phyloP scores from a whole-genome alignment of 139 green algal genomes.

The Closterium sp. region DNA sequence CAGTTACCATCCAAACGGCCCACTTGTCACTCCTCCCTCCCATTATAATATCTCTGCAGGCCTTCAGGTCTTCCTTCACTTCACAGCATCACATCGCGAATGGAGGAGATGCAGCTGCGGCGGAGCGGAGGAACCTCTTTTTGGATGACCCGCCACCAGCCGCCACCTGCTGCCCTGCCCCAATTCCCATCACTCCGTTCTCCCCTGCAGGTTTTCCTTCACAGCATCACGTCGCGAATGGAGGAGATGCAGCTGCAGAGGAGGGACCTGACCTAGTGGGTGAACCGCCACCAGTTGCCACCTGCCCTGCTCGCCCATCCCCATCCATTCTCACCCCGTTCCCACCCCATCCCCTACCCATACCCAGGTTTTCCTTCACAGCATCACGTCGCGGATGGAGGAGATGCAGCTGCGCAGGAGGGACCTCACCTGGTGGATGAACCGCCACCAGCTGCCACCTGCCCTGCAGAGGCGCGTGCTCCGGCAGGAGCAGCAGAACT shows the following conservation, averaged over 20 bases:
- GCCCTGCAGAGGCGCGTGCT: constrained; percentile 21
- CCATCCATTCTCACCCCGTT: neutral
- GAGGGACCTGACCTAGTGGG: constrained; percentile 33
- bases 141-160: constrained; percentile 35
- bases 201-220: constrained; percentile 12
- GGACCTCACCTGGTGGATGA: constrained; percentile 44
- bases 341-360: neutral
- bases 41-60: too few relatives aligned
- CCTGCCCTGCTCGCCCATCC: constrained; percentile 11
- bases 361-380: constrained; percentile 31
- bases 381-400: constrained; percentile 24
- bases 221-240: constrained; percentile 10
- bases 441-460: constrained; percentile 28
- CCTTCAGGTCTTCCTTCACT: too few relatives aligned
- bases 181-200: too few relatives aligned
- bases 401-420: constrained; percentile 10
- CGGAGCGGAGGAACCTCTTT: neutral
- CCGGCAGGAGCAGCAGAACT: constrained; percentile 32
- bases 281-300: constrained; percentile 35
- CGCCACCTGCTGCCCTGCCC: constrained; percentile 10
- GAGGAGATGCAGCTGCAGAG: constrained; percentile 33
- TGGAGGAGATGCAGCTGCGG: constrained; percentile 19
- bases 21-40: too few relatives aligned
- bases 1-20: too few relatives aligned
- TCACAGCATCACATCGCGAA: neutral